Conservation (phyloP, 805 yeast species). For the Kurtzmaniella cleridarum region DNA sequence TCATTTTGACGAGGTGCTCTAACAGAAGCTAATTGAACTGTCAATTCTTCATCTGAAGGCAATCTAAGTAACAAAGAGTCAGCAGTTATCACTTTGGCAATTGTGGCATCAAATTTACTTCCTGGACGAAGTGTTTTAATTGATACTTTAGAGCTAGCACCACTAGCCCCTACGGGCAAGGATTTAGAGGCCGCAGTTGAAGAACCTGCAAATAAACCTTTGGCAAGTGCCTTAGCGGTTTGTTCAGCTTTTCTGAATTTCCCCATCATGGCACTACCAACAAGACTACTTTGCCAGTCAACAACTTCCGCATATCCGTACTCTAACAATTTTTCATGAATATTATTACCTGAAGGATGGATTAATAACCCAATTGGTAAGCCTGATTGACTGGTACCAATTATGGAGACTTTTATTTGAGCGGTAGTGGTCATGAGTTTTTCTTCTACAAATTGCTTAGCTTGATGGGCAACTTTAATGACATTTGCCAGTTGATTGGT, state of each 20-base stretch:
- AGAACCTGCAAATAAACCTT: conserved; percentile 50
- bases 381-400: conserved; percentile 61
- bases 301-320: conserved; percentile 70
- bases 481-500: conserved; percentile 30
- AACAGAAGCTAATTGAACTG: conserved; percentile 72
- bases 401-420: conserved; percentile 41
- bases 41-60: conserved; percentile 45
- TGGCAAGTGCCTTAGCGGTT: conserved; percentile 52
- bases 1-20: conserved; percentile 71
- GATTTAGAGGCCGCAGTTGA: conserved; percentile 15
- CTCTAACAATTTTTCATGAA: conserved; percentile 60
- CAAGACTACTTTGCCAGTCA: conserved; percentile 70
- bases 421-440: conserved; percentile 60
- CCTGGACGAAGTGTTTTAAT: conserved; percentile 36
- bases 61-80: conserved; percentile 60
- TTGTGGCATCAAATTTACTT: conserved; percentile 45
- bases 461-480: conserved; percentile 62
- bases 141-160: conserved; percentile 11
- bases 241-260: conserved; percentile 60
- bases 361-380: conserved; percentile 51
- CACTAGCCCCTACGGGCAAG: conserved; percentile 10
- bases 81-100: conserved; percentile 58
- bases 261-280: conserved; percentile 64
- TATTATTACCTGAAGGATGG: conserved; percentile 73
- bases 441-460: conserved; percentile 57